Base-by-base conservation (phyloP, 192 early-diverging fungal species). In the Rhizoclosmatium sp. region DNA sequence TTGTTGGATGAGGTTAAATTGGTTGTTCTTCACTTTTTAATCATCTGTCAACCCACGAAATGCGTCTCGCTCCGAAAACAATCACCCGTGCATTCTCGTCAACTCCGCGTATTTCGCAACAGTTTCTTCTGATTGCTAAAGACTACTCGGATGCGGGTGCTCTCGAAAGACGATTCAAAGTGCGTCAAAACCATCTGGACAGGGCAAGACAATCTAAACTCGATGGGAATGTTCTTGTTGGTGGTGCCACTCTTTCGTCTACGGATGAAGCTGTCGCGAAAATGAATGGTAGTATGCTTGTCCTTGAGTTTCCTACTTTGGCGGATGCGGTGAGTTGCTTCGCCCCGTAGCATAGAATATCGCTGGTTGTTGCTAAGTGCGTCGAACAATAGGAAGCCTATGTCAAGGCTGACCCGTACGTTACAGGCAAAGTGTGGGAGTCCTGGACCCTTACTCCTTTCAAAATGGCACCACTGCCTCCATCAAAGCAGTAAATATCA, bases 241-340 rank as follows among this genome's bases (percentile, higher is more conserved):
- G 84, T 2, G 84, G 84, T 5, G 84, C 81, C 0, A 80, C 77
- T n/a, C 70, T 82, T 21, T 64, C 44, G 46, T 10, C 69, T 16
- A 14, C 14, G 12, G 67, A 31, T 10, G 54, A 78, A 3, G 65
- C 19, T 5, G 62, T n/a, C 45, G 46, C 51, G 58, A 68, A 54
- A 39, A 86, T 83, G 85, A 44, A 69, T 40, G 85, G 85, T 7
- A 79, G 75, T 59, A 65, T 83, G 19, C 78, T 86, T 68, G 56
- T 86, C 3, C 68, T 86, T 31, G 80, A 83, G 19, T 75, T 86
- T 73, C 56, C 59, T 2, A 64, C 65, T 42, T 14, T 64, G 14
- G 78, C 73, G 31, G 75, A 78, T 9, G 85, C 66, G 46, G 83
- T 82, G n/a, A 19, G 69, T 59, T 41, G 3, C 41, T 31, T 31